Evolutionary conservation across 371 early-diverging fungal species (phyloP).

Genomic region (Mortierella polycephala): DNA sequence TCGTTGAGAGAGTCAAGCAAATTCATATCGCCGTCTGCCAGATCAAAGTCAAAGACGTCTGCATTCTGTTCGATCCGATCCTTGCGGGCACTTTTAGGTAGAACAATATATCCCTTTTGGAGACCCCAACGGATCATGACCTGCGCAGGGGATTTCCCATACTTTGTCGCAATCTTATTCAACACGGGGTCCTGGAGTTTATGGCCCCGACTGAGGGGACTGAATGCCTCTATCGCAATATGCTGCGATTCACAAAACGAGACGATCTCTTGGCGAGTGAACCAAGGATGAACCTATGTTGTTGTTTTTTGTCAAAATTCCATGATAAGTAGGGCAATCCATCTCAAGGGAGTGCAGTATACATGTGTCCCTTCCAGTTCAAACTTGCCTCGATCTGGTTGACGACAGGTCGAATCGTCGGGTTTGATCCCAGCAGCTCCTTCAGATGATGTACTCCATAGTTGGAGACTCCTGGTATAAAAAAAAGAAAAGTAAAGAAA

Average conservation of each 20-base stretch:
- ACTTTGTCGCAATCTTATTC: conserved; percentile 58
- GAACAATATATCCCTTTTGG: conserved; percentile 60
- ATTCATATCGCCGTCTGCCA: conserved; percentile 65
- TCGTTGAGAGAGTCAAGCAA: conserved; percentile 58
- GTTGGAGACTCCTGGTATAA: conserved; percentile 75
- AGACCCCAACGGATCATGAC: conserved; percentile 59
- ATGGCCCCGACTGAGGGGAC: conserved; percentile 64
- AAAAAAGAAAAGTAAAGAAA: conserved; percentile 17
- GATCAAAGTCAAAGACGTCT: conserved; percentile 63
- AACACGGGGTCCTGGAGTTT: conserved; percentile 59
- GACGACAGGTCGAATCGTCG: conserved; percentile 74
- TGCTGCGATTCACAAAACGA: conserved; percentile 59
- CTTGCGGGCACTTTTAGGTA: conserved; percentile 66
- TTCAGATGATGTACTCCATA: conserved; percentile 71
- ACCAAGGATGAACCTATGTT: conserved; percentile 57
- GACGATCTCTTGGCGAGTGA: conserved; percentile 57
- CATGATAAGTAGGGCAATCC: background rate
- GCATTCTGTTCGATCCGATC: conserved; percentile 64
- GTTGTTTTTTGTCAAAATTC: background rate
- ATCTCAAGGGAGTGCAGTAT: background rate
- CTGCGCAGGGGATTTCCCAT: conserved; percentile 62
- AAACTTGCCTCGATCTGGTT: conserved; percentile 79
- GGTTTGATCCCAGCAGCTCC: conserved; percentile 63
- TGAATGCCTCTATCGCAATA: conserved; percentile 68
- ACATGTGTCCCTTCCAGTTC: too few species aligned